Base-by-base conservation (phyloP, 1,284 basidiomycete species). In the Marasmius fiardii region DNA sequence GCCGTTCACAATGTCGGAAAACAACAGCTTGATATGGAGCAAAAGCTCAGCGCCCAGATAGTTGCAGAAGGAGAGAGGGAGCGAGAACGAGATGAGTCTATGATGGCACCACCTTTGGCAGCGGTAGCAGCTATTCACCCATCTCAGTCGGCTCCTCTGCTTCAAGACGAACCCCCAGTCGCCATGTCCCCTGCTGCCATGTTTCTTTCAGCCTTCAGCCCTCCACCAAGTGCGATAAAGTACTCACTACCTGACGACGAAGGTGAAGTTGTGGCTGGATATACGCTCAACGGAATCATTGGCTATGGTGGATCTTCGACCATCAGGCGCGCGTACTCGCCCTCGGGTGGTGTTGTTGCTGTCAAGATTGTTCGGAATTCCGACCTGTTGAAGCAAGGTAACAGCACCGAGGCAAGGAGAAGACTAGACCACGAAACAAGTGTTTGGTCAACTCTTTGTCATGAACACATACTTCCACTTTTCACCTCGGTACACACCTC, bases 281-380 rank as follows among this genome's bases (percentile, higher is more conserved):
- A 94, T 67, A 82, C 81, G 4, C 79, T 98, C 0, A 93, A 91
- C 20, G 78, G 80, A 49, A 76, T 90, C 61, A 81, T 98, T 10
- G 95, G 92, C 16, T 79, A 83, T 53, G 95, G 95, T 5, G 92
- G 87, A 7, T 94, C 94, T 68, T 93, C 92, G n/a, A 86, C 85
- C 43, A 92, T 98, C 49, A 78, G 91, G 44, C 82, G 84, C 39
- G 94, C 88, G 1, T 81, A 72, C 14, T 85, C 89, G 11, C 65
- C 78, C 6, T 79, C 81, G n/a, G 89, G 88, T 12, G 83, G 82
- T 52, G 72, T 80, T 4, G 85, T 91, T 28, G 93, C 93, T 2
- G 85, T 93, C 69, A 94, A 95, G 70, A 91, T 94, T 62, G 83
- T 95, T 34, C 78, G 79, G 21, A 77, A 76, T 48, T 71, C 80